Evolutionary conservation across 2,329 filamentous ascomycete species (phyloP).

Genomic region (Sclerotinia minor): DNA sequence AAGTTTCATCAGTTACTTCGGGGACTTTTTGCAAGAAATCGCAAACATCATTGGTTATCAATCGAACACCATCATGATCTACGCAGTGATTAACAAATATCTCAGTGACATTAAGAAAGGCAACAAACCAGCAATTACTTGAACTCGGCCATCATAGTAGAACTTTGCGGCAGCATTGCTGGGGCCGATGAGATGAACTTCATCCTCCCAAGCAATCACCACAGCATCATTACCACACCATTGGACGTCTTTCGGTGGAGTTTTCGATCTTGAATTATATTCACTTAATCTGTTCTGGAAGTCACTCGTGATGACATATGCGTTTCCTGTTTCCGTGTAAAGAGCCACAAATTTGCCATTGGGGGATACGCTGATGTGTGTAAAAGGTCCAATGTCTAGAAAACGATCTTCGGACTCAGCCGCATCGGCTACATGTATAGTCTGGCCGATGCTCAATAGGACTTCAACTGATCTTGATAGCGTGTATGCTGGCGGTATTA

Average conservation of each 20-base stretch:
- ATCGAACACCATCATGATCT: conserved; percentile 80
- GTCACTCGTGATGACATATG: conserved; percentile 92
- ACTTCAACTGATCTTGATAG: conserved; percentile 93
- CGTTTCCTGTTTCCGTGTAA: conserved; percentile 79
- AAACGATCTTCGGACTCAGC: conserved; percentile 88
- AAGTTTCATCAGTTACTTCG: conserved; percentile 82
- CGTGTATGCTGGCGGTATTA: conserved; percentile 85
- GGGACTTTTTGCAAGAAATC: conserved; percentile 97
- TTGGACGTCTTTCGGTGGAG: conserved; percentile 80
- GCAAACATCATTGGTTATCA: conserved; percentile 91
- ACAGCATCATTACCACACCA: conserved; percentile 97
- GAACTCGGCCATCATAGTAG: conserved; percentile 88
- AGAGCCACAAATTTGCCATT: conserved; percentile 86
- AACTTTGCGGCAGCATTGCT: conserved; percentile 74
- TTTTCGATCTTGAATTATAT: conserved; percentile 84
- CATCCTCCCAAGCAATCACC: conserved; percentile 94
- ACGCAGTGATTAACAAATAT: conserved; percentile 23
- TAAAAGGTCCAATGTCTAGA: conserved; percentile 88
- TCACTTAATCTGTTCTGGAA: conserved; percentile 92
- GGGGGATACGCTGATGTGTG: conserved; percentile 85
- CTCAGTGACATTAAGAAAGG: not conserved
- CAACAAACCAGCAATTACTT: conserved; percentile 74
- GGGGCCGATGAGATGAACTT: conserved; percentile 89
- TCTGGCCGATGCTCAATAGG: conserved; percentile 78
- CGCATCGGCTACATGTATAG: conserved; percentile 83